These are phyloP conservation scores for Fonsecaea erecta DNA, from an alignment of 2,329 filamentous ascomycete genomes.

Conservation along the genomic window DNA sequence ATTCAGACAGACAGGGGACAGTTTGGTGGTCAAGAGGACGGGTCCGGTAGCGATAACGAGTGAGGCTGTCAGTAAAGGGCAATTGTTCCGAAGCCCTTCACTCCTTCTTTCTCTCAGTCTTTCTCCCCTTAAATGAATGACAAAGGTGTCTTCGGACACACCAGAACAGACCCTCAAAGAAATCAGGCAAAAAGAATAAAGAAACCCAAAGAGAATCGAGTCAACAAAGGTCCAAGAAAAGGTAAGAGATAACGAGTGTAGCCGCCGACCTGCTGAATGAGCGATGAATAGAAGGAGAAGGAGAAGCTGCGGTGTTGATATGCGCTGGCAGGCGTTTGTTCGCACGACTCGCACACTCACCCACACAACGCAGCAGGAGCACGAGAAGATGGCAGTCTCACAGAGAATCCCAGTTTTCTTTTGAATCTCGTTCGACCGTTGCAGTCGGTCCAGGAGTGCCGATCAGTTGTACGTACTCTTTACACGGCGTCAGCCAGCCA, in stretches of 20 bases:
- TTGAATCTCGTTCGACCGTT: conserved; percentile 4
- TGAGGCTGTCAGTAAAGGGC: neutral
- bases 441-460: neutral
- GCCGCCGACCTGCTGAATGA: neutral
- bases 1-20: neutral
- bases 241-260: conserved; percentile 7
- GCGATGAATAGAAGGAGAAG: neutral
- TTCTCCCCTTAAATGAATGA: conserved; percentile 19
- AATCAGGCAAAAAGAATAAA: conserved; percentile 11
- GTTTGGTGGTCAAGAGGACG: neutral
- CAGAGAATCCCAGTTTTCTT: conserved; percentile 3
- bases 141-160: neutral
- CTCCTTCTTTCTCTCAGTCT: neutral
- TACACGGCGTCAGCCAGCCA: conserved; percentile 5
- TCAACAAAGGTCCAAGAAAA: neutral
- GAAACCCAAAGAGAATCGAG: neutral
- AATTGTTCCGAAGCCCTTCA: conserved; percentile 1
- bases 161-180: conserved; percentile 5
- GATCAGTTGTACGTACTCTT: conserved; percentile 17
- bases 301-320: conserved; percentile 1
- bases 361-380: neutral
- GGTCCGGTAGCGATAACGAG: conserved; percentile 8
- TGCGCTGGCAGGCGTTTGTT: conserved; percentile 16
- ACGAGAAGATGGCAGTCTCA: conserved; percentile 12
- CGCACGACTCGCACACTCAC: conserved; percentile 9